phyloP scores from a whole-genome alignment of 106 monocot species.

The Triglochin maritima region DNA sequence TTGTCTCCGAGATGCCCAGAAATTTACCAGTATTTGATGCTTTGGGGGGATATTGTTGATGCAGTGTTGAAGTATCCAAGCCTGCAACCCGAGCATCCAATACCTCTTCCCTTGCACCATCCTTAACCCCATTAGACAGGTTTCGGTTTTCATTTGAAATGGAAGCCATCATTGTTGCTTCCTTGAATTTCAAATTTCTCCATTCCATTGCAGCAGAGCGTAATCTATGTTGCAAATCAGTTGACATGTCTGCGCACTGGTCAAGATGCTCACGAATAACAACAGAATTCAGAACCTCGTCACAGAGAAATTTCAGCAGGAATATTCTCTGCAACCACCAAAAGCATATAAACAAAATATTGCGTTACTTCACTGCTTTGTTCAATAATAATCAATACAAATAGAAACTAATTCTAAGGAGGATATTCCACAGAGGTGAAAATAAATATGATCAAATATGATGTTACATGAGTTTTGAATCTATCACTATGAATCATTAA shows the following conservation, averaged over 20 bases:
- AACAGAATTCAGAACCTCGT: constrained; percentile 70
- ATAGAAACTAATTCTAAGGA: too few relatives aligned
- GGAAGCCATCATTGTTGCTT: constrained; percentile 37
- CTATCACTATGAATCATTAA: too few relatives aligned
- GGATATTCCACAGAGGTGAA: too few relatives aligned
- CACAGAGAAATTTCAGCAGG: constrained; percentile 89
- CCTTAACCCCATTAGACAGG: constrained; percentile 19
- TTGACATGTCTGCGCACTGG: constrained; percentile 63
- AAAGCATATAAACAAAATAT: neutral
- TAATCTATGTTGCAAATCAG: constrained; percentile 71
- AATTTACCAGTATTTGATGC: constrained; percentile 8
- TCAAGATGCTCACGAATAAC: constrained; percentile 87
- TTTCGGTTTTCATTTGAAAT: constrained; percentile 23
- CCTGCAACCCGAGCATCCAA: constrained; percentile 11
- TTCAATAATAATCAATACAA: too few relatives aligned
- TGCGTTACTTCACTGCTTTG: too few relatives aligned
- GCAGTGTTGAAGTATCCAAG: constrained; percentile 11
- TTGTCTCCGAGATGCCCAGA: constrained; percentile 12
- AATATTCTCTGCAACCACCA: constrained; percentile 54
- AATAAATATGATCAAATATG: too few relatives aligned
- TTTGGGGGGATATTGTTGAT: constrained; percentile 3
- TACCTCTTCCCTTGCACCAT: constrained; percentile 20
- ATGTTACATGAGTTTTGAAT: too few relatives aligned
- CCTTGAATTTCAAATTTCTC: constrained; percentile 77
- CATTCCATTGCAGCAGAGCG: constrained; percentile 42